A percentile compares a stretch with the other conserved stretches of the same genome.
Conservation (phyloP, 805 yeast species). For the Myxozyma mucilagina region DNA sequence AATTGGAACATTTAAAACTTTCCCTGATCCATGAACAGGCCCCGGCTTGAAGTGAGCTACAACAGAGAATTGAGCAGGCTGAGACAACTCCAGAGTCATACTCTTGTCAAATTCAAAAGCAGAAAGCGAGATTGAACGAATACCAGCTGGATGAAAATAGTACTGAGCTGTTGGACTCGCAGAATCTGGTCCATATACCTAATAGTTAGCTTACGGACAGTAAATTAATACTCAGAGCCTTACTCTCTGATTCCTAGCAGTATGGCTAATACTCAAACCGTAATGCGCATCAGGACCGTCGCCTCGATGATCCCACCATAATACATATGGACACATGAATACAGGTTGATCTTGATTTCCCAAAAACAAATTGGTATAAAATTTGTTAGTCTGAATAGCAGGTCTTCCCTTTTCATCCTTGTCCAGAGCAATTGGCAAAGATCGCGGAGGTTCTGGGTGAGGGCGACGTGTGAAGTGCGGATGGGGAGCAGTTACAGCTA, state of each 20-base stretch:
- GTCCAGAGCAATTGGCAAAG: constrained; percentile 8
- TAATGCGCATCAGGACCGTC: constrained; percentile 49
- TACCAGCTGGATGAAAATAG: constrained; percentile 57
- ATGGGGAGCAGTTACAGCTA: constrained; percentile 27
- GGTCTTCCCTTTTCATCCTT: constrained; percentile 6
- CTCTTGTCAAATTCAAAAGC: constrained; percentile 51
- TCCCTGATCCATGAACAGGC: constrained; percentile 15
- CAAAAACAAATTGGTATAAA: constrained; percentile 64
- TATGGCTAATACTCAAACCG: constrained; percentile 60
- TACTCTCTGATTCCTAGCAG: constrained; percentile 46
- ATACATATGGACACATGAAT: constrained; percentile 68
- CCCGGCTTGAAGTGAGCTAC: constrained; percentile 24
- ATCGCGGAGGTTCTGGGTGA: constrained; percentile 25
- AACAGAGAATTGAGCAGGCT: constrained; percentile 33
- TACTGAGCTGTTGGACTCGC: constrained; percentile 46
- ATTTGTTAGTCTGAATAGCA: constrained; percentile 73
- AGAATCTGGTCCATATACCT: constrained; percentile 47
- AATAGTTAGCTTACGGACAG: no score
- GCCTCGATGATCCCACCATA: constrained; percentile 51
- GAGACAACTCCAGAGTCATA: constrained; percentile 34
- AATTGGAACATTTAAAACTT: constrained; percentile 42
- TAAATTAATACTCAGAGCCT: constrained; percentile 32
- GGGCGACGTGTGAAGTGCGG: constrained; percentile 20
- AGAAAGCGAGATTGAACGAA: constrained; percentile 57
- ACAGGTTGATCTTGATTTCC: constrained; percentile 56